phyloP scores from a whole-genome alignment of 805 yeast species.

The Blastobotrys muscicola region DNA sequence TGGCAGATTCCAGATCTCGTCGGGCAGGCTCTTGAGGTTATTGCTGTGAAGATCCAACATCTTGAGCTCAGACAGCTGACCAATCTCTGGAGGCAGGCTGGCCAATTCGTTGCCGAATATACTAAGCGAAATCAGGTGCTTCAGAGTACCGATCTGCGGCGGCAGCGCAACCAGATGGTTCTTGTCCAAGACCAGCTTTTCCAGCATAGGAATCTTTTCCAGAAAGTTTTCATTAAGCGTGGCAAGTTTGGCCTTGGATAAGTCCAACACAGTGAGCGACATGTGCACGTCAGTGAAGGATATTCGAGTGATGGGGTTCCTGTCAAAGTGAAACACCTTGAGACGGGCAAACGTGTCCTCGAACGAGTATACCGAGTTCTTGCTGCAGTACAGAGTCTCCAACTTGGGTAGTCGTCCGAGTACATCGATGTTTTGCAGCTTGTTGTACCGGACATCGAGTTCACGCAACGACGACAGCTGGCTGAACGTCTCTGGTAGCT shows the following conservation, averaged over 20 bases:
- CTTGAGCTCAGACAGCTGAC: conserved; percentile 48
- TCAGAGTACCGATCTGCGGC: conserved; percentile 48
- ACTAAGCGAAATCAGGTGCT: conserved; percentile 55
- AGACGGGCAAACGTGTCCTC: conserved; percentile 53
- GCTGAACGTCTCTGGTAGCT: conserved; percentile 44
- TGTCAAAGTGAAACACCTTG: conserved; percentile 61
- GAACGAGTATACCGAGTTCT: conserved; percentile 65
- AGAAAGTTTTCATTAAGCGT: conserved; percentile 59
- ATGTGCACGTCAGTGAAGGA: conserved; percentile 43
- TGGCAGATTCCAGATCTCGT: conserved; percentile 53
- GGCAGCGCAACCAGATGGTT: conserved; percentile 79
- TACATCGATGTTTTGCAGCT: conserved; percentile 40
- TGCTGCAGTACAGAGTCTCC: conserved; percentile 65
- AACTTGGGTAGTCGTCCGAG: conserved; percentile 50
- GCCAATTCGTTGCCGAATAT: conserved; percentile 67
- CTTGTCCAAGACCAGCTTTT: conserved; percentile 64
- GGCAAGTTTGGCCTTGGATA: conserved; percentile 76
- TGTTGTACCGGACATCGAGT: conserved; percentile 69
- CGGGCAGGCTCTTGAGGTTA: conserved; percentile 61
- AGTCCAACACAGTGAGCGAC: conserved; percentile 59
- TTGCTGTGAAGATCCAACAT: conserved; percentile 76
- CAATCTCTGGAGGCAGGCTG: conserved; percentile 56
- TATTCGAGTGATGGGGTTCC: conserved; percentile 75
- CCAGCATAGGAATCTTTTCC: conserved; percentile 52
- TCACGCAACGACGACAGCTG: conserved; percentile 50